Evolutionary conservation across 345 rosid species (phyloP), one percentile per base, ranked within the genome.

Genomic region (Lumnitzera racemosa): DNA sequence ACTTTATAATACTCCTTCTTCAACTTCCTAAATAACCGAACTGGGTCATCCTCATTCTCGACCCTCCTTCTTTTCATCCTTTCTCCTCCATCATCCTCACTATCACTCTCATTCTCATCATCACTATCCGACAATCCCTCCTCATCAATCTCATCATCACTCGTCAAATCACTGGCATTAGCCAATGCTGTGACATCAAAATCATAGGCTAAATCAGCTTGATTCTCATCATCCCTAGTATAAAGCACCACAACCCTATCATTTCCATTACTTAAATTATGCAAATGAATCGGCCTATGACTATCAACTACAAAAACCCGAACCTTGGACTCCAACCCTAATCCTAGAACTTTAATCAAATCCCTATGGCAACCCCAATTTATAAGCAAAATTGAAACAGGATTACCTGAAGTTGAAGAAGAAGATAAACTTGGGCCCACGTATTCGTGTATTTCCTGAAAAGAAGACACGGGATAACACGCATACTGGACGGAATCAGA

Each of bases 311-410:
- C 96, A 46, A 94, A 94, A 61, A 88, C 91, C 61, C 84, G 71
- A 12, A 74, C 86, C 4, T 70, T 62, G 0, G 86, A 68, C 8
- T 90, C 97, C 55, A 90, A 61, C 53, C 74, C 72, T 46, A 90
- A 61, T 51, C 74, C 72, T 41, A 94, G 78, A 66, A 80, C 66
- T 52, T 51, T 24, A 65, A 75, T 74, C 70, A 94, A 69, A 74
- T 94, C 97, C 49, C 92, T 80, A 67, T 94, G 96, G 68, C 86
- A 90, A 4, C 96, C 99, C 99, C 99, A 90, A 55, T 90, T 94
- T 5, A 88, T 79, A 63, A 94, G 69, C 2, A 90, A 71, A 0
- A 94, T 74, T 1, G 97, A 81, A 25, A 83, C 65, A 12, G 86
- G 84, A n/a, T 20, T 72, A 12, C 61, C 77, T 0, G 80, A 69